Evolutionary conservation across 768 basidiomycete genomes (phyloP).

Genomic region (Calocera viscosa): DNA sequence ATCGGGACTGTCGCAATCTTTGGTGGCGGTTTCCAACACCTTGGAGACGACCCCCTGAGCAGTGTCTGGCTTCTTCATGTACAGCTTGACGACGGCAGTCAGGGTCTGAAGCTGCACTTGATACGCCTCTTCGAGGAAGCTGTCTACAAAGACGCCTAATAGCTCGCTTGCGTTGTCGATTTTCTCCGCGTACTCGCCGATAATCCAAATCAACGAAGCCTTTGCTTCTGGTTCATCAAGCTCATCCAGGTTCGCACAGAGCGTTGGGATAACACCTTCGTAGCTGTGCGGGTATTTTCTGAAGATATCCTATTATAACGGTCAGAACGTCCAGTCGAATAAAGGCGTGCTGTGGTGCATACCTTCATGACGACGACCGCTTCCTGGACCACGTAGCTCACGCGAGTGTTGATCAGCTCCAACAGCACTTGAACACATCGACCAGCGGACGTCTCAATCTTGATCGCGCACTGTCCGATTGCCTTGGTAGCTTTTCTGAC

Average conservation of each 20-base stretch:
- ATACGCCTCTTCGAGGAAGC: conserved; percentile 88
- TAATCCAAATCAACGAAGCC: conserved; percentile 97
- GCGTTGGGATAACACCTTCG: conserved; percentile 89
- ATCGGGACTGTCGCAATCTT: conserved; percentile 93
- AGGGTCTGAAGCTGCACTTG: conserved; percentile 48
- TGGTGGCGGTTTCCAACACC: conserved; percentile 89
- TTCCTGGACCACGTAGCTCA: conserved; percentile 97
- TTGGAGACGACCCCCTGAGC: conserved; percentile 85
- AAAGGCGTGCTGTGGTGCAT: conserved; percentile 14
- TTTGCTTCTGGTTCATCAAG: conserved; percentile 97
- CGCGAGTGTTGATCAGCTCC: conserved; percentile 82
- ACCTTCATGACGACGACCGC: conserved; percentile 99
- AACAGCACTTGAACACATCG: conserved; percentile 88
- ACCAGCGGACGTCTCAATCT: conserved; percentile 85
- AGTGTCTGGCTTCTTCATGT: conserved; percentile 85
- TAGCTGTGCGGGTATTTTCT: conserved; percentile 92
- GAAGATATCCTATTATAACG: conserved; percentile 71
- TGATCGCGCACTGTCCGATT: conserved; percentile 91
- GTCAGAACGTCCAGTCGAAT: neutral
- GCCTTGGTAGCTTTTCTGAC: conserved; percentile 89
- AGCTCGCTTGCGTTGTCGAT: conserved; percentile 96
- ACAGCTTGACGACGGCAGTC: conserved; percentile 93
- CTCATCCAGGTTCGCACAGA: conserved; percentile 91
- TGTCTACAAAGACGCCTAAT: conserved; percentile 76
- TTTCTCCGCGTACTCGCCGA: conserved; percentile 94